phyloP scores from a whole-genome alignment of 441 rosid species.

The Erodium texanum region DNA sequence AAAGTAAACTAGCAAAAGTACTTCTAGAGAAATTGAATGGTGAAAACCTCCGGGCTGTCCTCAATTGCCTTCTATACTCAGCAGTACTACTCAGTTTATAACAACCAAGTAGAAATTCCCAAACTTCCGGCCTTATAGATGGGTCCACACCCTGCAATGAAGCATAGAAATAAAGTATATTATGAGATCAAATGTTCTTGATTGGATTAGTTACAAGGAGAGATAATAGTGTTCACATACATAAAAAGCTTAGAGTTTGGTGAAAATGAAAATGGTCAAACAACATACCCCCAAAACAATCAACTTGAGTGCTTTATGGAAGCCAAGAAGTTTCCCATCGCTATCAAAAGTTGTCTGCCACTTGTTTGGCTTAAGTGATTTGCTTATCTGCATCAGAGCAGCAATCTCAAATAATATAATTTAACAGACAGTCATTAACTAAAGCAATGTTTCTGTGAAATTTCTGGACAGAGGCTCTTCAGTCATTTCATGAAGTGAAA shows the following conservation, averaged over 20 bases:
- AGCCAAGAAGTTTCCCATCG: constrained; percentile 72
- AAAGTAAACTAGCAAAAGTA: constrained; percentile 10
- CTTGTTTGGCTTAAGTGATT: constrained; percentile 87
- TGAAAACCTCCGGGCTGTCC: constrained; percentile 66
- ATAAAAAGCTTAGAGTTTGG: constrained; percentile 4
- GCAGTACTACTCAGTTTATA: constrained; percentile 74
- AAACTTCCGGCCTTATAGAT: constrained; percentile 85
- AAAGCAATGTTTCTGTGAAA: neutral
- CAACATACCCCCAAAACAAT: constrained; percentile 78
- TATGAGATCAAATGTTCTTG: constrained; percentile 7
- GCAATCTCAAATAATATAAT: neutral
- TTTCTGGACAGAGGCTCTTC: neutral
- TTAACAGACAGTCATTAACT: neutral
- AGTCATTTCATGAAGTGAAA: neutral
- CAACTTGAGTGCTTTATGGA: constrained; percentile 68
- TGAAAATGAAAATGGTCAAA: constrained; percentile 7
- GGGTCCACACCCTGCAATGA: constrained; percentile 77
- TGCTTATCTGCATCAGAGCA: constrained; percentile 44
- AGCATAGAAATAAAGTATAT: constrained; percentile 23
- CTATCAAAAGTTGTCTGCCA: constrained; percentile 69
- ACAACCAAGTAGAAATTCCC: constrained; percentile 98
- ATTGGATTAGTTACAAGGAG: neutral
- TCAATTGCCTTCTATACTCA: constrained; percentile 62
- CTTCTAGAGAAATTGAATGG: constrained; percentile 14
- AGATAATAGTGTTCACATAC: neutral